Evolutionary conservation across 805 yeast species (phyloP), one percentile per base, ranked within the genome.

Genomic region (Diddensiella santjacobensis): DNA sequence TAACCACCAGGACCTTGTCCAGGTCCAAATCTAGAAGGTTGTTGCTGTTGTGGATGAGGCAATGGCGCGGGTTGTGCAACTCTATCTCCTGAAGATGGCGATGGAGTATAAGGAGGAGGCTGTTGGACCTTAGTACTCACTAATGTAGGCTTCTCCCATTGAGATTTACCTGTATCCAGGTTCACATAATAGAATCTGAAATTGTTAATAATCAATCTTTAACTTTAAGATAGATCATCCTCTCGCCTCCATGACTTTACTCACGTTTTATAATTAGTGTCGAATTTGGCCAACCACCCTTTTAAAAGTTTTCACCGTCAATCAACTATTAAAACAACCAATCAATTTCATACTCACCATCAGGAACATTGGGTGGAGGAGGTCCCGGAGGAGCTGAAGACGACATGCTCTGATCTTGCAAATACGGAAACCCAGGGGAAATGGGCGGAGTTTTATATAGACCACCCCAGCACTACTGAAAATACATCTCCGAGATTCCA

Each of bases 131-230:
- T 11, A 40, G 18, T 40, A 29, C 24, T 49, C 20, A 47, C 61
- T 1, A 48, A 18, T 13, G 31, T 26, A 13, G 96, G 97, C 11
- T 81, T 79, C 45, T 87, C 96, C 98, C 98, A 91, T 65, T 89
- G 96, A 0, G 96, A 87, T 56, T 79, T 71, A 51, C 85, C 83
- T 11, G 87, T 78, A 13, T 72, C 60, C 54, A 85, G 68, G 58
- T 88, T 73, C n/a, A 91, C 96, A 60, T 81, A 91, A 65, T 82
- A 91, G 81, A 83, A 87, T 1, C 84, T 79, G 43, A 75, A 72
- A 62, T 84, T 84, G 49, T 81, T 72, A 22, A 3, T 23, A 31
- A 38, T 15, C 5, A 8, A 8, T 15, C 11, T 22, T 29, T 11
- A 40, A 31, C 3, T 4, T 3, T 6, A 60, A 84, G n/a, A n/a